phyloP scores from a whole-genome alignment of 352 stramenopile species.

The Phytopythium sindhum region DNA sequence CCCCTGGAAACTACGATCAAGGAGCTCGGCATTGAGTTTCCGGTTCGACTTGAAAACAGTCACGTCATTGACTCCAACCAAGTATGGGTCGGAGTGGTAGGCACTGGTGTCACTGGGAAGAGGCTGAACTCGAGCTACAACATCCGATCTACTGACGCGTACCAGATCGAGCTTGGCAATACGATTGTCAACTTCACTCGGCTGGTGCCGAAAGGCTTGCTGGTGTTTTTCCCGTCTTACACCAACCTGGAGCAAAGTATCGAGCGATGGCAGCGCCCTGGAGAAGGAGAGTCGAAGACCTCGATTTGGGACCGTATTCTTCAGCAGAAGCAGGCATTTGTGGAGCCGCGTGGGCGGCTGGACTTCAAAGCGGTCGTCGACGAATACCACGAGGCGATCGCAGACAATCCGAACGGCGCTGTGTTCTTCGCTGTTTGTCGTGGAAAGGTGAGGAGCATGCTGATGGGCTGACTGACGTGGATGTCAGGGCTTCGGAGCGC shows the following conservation, averaged over 20 bases:
- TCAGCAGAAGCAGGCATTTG: constrained; percentile 76
- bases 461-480: not conserved
- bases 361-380: constrained; percentile 83
- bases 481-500: not conserved
- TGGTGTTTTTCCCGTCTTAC: constrained; percentile 99
- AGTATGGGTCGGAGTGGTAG: constrained; percentile 90
- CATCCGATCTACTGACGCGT: constrained; percentile 89
- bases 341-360: constrained; percentile 62
- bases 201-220: constrained; percentile 94
- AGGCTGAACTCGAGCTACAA: constrained; percentile 95
- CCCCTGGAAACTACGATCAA: constrained; percentile 95
- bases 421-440: constrained; percentile 98
- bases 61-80: constrained; percentile 94
- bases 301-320: constrained; percentile 80
- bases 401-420: constrained; percentile 77
- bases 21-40: constrained; percentile 96
- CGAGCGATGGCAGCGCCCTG: constrained; percentile 59
- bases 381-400: constrained; percentile 78
- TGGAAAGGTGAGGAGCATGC: constrained; percentile 83
- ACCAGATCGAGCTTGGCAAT: constrained; percentile 95
- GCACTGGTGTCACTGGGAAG: constrained; percentile 92
- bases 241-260: constrained; percentile 91
- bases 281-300: constrained; percentile 30
- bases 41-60: constrained; percentile 95
- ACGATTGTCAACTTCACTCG: constrained; percentile 94